Conservation (phyloP, 345 rosid genomes). For the Sisymbrium irio region DNA sequence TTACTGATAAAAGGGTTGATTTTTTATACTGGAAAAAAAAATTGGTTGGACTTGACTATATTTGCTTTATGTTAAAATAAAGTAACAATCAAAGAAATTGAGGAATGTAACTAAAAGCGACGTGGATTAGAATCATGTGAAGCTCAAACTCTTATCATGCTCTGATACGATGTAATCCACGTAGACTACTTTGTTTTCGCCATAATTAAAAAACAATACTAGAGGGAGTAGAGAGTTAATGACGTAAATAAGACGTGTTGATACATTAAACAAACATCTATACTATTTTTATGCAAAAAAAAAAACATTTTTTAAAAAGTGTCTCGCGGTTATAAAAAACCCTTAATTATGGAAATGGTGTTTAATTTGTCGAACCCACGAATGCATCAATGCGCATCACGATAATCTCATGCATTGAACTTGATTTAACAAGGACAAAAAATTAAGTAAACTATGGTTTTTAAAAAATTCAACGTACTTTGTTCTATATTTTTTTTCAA, state of each 20-base stretch:
- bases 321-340: constrained; percentile 18
- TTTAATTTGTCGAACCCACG: constrained; percentile 31
- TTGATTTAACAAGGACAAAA: constrained; percentile 3
- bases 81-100: background rate
- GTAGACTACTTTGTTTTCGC: background rate
- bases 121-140: constrained; percentile 21
- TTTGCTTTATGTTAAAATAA: constrained; percentile 8
- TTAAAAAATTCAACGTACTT: background rate
- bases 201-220: background rate
- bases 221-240: constrained; percentile 17
- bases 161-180: constrained; percentile 23
- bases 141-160: constrained; percentile 23
- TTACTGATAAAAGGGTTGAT: background rate
- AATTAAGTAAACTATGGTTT: background rate
- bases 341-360: constrained; percentile 26
- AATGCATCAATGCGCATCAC: constrained; percentile 43
- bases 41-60: background rate
- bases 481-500: background rate
- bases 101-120: background rate
- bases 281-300: background rate
- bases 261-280: background rate
- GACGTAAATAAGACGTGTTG: constrained; percentile 28
- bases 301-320: background rate
- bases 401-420: constrained; percentile 40
- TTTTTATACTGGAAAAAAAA: background rate